Base-by-base conservation (phyloP, 2,329 filamentous ascomycete species). In the Beauveria rudraprayagi region DNA sequence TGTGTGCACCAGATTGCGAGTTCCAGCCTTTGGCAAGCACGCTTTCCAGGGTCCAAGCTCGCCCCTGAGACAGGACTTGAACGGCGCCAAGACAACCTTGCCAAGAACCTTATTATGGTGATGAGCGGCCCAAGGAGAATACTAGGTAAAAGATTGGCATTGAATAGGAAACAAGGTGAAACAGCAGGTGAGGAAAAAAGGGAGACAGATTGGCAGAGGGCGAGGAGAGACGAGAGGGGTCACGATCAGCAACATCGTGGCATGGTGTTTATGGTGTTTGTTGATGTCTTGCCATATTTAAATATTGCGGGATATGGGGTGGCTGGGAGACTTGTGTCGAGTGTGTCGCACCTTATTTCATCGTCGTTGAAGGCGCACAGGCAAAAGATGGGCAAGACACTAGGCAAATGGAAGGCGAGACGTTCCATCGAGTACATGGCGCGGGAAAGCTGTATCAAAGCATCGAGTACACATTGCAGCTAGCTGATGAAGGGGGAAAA, bases 311-410 rank as follows among this genome's bases (percentile, higher is more conserved):
- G 50, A 60, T 47, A 53, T 53, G 48, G 24, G 28, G 57, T 52
- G 56, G 56, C 47, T 60, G 50, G 40, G 37, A 11, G 10, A 22
- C 19, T 16, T 51, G 46, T 52, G 34, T 59, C 48, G 37, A 44
- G 56, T 59, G 40, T 60, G 48, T 54, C 57, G 57, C 57, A 60
- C 48, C 46, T 30, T 60, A 60, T 60, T 60, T 54, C 57, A 47
- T 46, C 50, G 57, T 60, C 50, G 37, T 30, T 3, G n/a, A 44
- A 24, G 37, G 26, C 40, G 56, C 56, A 44, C 51, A 34, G 41
- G 24, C 57, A 53, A 53, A 59, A 26, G 46, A 17, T 6, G 30
- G 8, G 52, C 37, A 43, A 54, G 52, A 43, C 19, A 43, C 16
- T 6, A 43, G n/a, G 37, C 16, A 41, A 24, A 54, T 37, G 52